A percentile compares a stretch with the other conserved stretches of the same genome.
phyloP scores from a whole-genome alignment of 805 yeast species.

The Lachancea mirantina region DNA sequence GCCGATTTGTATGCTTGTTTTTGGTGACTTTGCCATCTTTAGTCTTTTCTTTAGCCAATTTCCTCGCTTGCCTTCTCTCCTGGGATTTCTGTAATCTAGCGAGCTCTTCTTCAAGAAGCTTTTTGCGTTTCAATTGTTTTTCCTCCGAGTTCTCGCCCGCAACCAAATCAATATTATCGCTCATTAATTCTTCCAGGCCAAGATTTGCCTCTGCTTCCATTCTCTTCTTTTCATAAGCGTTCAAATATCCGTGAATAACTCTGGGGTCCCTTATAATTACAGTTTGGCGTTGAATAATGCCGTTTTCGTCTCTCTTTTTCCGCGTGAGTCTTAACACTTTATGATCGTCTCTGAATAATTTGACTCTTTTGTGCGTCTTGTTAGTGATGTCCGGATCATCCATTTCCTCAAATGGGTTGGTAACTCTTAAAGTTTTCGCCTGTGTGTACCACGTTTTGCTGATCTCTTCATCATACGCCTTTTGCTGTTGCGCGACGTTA shows the following conservation, averaged over 20 bases:
- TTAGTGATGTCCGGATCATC: constrained; percentile 33
- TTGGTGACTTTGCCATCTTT: constrained; percentile 18
- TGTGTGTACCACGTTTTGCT: constrained; percentile 86
- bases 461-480: constrained; percentile 86
- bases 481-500: constrained; percentile 79
- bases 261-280: constrained; percentile 80
- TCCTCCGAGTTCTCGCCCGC: constrained; percentile 79
- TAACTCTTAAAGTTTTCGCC: constrained; percentile 46
- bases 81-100: constrained; percentile 75
- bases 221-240: constrained; percentile 52
- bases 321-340: constrained; percentile 62
- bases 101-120: constrained; percentile 71
- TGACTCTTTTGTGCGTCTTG: constrained; percentile 26
- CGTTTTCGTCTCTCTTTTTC: constrained; percentile 75
- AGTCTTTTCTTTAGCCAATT: constrained; percentile 40
- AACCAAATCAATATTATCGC: constrained; percentile 31
- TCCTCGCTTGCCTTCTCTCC: constrained; percentile 55
- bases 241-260: constrained; percentile 77
- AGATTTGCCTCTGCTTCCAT: constrained; percentile 61
- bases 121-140: constrained; percentile 67
- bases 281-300: constrained; percentile 72
- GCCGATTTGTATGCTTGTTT: constrained; percentile 47
- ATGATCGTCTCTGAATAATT: constrained; percentile 24
- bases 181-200: constrained; percentile 42
- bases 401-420: constrained; percentile 33